phyloP scores from a whole-genome alignment of 768 basidiomycete genomes.

The Termitomyces sp. region DNA sequence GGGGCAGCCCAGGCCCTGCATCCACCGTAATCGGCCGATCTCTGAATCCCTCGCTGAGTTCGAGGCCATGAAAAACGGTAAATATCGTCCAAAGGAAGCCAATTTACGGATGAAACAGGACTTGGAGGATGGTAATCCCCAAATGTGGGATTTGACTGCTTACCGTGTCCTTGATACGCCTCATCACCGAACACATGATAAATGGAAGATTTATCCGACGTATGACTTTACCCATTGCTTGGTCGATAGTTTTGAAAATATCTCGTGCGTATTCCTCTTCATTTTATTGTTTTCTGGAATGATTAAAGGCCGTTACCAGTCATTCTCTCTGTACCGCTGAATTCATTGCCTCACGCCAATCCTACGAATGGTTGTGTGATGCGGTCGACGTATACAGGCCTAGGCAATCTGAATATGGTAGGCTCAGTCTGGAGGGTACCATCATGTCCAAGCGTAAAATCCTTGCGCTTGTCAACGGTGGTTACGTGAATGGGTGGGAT shows the following conservation, averaged over 20 bases:
- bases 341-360: conserved; percentile 93
- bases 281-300: background rate
- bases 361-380: conserved; percentile 99
- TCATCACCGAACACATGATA: conserved; percentile 90
- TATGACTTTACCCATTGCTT: conserved; percentile 99
- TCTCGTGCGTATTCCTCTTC: conserved; percentile 67
- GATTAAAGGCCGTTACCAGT: conserved; percentile 37
- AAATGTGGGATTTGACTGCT: conserved; percentile 99
- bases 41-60: conserved; percentile 87
- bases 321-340: conserved; percentile 97
- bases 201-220: conserved; percentile 97
- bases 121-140: conserved; percentile 87
- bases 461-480: conserved; percentile 78
- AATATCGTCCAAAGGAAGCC: conserved; percentile 89
- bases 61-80: conserved; percentile 87
- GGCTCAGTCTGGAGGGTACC: conserved; percentile 90
- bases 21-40: conserved; percentile 85
- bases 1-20: conserved; percentile 78
- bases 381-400: conserved; percentile 97
- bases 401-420: conserved; percentile 93
- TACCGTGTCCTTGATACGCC: conserved; percentile 89
- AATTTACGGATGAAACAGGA: conserved; percentile 98
- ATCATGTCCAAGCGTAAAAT: conserved; percentile 98
- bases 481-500: conserved; percentile 90
- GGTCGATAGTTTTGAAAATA: conserved; percentile 98